Base-by-base conservation (phyloP, 1,139 yeast species). In the Candida anutae region DNA sequence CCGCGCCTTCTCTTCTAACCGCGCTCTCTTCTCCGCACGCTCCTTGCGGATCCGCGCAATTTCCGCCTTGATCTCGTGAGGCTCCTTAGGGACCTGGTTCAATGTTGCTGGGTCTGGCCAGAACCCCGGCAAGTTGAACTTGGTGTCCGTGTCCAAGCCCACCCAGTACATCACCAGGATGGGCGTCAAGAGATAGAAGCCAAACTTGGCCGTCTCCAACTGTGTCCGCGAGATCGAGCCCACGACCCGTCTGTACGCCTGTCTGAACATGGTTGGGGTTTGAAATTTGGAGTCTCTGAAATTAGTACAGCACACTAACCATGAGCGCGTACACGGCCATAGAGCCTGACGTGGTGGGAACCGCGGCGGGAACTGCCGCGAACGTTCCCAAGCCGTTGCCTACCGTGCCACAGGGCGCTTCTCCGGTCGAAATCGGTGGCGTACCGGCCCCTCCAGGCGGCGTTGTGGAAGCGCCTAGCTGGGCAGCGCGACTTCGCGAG, bases 101-200 rank as follows among this genome's bases (percentile, higher is more conserved):
- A 85, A 68, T 2, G 95, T 80, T 21, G 82, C 81, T 22, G 96
- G 96, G 53, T 87, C 96, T 1, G 97, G 97, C 95, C 95, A 85
- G 55, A 84, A 87, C 12, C 95, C 95, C n/a, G 94, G 94, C 30
- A 87, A 77, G 48, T 85, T 84, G 52, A 88, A 76, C 58, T 85
- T 87, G 43, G 69, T 74, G 53, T 88, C 95, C 1, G 96, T 81
- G 44, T 87, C 88, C 24, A 81, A 69, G 48, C 96, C 96, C 28
- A 85, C 88, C 45, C 81, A 88, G 55, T 84, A 78, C 97, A 88
- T 88, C 45, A 87, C 79, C 13, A 74, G 71, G 28, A 88, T 82
- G 1, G 96, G 97, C 2, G 94, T 75, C 43, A 87, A 62, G 28
- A 88, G 74, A 51, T 84, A 87, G 46, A 87, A 80, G 1, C 95